These are phyloP conservation scores for Calonectria pauciramosa DNA, from an alignment of 2,329 filamentous ascomycete species.

Conservation along the genomic window DNA sequence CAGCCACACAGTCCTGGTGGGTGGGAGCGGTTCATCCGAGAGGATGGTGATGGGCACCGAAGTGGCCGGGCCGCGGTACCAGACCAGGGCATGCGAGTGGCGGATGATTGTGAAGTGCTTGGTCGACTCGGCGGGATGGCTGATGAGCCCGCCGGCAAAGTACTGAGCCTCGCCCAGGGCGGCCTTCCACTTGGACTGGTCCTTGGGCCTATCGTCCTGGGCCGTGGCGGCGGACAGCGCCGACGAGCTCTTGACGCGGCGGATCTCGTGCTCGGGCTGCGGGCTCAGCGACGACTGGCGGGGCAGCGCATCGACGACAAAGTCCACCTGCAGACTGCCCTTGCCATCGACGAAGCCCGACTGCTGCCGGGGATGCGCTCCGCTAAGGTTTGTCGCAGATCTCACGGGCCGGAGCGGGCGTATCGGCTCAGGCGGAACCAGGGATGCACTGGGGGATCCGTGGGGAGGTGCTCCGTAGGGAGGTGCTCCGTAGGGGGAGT, in stretches of 20 bases:
- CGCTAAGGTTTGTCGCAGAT: slow-evolving; percentile 42
- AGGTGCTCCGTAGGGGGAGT: neutral
- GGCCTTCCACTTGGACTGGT: slow-evolving; percentile 57
- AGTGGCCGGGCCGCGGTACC: slow-evolving; percentile 76
- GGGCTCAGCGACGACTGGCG: slow-evolving; percentile 32
- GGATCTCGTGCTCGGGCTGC: slow-evolving; percentile 40
- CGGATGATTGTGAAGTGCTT: slow-evolving; percentile 77
- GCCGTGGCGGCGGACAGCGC: slow-evolving; percentile 38
- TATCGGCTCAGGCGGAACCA: slow-evolving; percentile 35
- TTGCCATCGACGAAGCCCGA: slow-evolving; percentile 36
- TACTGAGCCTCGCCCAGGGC: slow-evolving; percentile 72
- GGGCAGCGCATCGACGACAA: slow-evolving; percentile 42
- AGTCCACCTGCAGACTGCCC: slow-evolving; percentile 38
- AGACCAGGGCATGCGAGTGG: slow-evolving; percentile 74
- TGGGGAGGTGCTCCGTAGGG: slow-evolving; percentile 21
- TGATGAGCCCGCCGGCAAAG: slow-evolving; percentile 75
- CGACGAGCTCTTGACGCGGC: slow-evolving; percentile 51
- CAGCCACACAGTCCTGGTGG: slow-evolving; percentile 73
- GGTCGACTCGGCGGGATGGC: slow-evolving; percentile 74
- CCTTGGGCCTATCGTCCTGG: slow-evolving; percentile 34
- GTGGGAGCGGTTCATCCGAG: slow-evolving; percentile 68
- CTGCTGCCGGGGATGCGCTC: slow-evolving; percentile 39
- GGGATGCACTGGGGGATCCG: slow-evolving; percentile 4
- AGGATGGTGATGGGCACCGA: slow-evolving; percentile 76
- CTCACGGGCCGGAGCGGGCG: slow-evolving; percentile 43